Base-by-base conservation (phyloP, 2,329 filamentous ascomycete species). In the Aquanectria penicillioides region DNA sequence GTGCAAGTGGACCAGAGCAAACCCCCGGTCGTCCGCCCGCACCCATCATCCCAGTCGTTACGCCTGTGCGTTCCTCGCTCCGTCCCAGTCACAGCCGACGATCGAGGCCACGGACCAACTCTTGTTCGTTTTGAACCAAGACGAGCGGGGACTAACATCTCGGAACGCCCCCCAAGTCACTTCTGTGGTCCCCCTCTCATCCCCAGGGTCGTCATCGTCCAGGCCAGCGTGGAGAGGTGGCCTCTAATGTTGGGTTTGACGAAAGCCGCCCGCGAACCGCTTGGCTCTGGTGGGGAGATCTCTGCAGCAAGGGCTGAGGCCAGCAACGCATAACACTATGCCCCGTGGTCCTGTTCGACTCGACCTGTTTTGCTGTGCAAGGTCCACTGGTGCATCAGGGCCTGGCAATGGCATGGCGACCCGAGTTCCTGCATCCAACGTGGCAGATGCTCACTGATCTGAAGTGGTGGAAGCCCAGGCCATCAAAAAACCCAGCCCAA, bases 391-490 rank as follows among this genome's bases (percentile, higher is more conserved):
- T 60, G 58, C 65, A 68, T 55, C 54, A 55, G 33, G 36, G 59
- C 41, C 53, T 44, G 34, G 50, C 44, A 58, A 49, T 44, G 34
- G 50, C 44, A 58, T 46, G 40, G 36, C 46, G 53, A 62, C 46
- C 63, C 52, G 44, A 69, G 68, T 70, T 70, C 66, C 68, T 70
- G 68, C 68, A 63, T 70, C 55, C 43, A 66, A 70, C 68, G 68
- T 70, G 68, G 68, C 68, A 63, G 57, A 55, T 61, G 63, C 60
- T 70, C 37, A 70, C 59, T 70, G 66, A 70, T 57, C 38, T 68
- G 47, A 63, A 55, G 54, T 18, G 25, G 17, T 33, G 23, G 17
- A 26, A 36, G 22, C 18, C 31, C 22, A 57, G 33, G 40, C 38
- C 53, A 43, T 67, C 38, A 34, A 66, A 49, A 50, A 62, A 52